phyloP scores from a whole-genome alignment of 2,329 filamentous ascomycete species.

The Fusarium hostae region DNA sequence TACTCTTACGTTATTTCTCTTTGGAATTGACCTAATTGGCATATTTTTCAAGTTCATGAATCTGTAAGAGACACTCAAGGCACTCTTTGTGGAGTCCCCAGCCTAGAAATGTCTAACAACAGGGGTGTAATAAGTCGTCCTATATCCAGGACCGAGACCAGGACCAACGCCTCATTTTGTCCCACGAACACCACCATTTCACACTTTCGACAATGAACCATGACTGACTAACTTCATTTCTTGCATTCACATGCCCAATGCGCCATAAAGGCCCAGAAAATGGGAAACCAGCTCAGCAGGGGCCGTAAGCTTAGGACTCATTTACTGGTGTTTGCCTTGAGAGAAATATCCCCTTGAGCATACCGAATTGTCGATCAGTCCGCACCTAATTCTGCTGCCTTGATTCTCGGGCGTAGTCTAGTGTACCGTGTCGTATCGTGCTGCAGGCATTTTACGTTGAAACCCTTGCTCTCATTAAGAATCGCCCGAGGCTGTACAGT shows the following conservation, averaged over 20 bases:
- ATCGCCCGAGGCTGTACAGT: conserved; percentile 34
- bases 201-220: not conserved
- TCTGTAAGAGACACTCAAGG: conserved; percentile 13
- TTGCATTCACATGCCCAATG: conserved; percentile 4
- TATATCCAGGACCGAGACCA: conserved; percentile 5
- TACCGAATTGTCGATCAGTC: conserved; percentile 21
- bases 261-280: conserved; percentile 18
- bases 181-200: conserved; percentile 24
- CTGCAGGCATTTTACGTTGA: not conserved
- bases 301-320: conserved; percentile 10
- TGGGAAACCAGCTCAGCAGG: conserved; percentile 7
- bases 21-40: not conserved
- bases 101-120: conserved; percentile 21
- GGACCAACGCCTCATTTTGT: conserved; percentile 13
- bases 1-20: not conserved
- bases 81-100: conserved; percentile 27
- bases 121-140: conserved; percentile 17
- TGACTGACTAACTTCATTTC: not conserved
- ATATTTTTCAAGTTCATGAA: not conserved
- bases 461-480: conserved; percentile 8
- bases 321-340: conserved; percentile 2
- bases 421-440: not conserved
- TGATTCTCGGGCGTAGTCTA: conserved; percentile 8
- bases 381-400: conserved; percentile 23
- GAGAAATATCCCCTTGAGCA: not conserved